These are phyloP conservation scores for Gaillardinia entomophila DNA, from an alignment of 805 yeast species.

Conservation along the genomic window DNA sequence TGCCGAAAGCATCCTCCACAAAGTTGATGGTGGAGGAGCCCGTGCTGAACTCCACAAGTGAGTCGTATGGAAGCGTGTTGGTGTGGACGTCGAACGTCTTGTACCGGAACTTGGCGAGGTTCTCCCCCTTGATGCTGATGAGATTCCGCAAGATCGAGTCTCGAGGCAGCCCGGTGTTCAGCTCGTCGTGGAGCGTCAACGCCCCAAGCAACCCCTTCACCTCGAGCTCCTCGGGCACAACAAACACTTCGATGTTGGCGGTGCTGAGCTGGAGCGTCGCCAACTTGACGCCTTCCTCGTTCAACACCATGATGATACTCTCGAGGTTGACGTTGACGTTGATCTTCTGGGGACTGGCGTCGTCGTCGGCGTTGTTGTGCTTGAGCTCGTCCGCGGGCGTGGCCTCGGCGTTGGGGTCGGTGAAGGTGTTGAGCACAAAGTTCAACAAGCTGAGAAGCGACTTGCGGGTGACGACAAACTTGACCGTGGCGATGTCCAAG, in stretches of 20 bases:
- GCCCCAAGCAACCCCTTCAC: constrained; percentile 73
- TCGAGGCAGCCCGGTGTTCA: constrained; percentile 54
- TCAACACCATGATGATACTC: constrained; percentile 67
- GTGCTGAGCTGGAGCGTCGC: constrained; percentile 74
- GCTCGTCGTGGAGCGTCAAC: constrained; percentile 69
- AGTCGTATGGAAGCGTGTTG: constrained; percentile 44
- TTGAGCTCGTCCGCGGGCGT: constrained; percentile 66
- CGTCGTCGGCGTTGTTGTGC: constrained; percentile 56
- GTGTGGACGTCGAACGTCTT: constrained; percentile 66
- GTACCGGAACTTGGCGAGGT: constrained; percentile 75
- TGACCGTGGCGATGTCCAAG: constrained; percentile 72
- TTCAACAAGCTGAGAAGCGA: constrained; percentile 75
- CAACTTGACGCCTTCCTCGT: constrained; percentile 76
- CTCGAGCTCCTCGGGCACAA: constrained; percentile 75
- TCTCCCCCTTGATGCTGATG: constrained; percentile 73
- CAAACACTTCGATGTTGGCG: constrained; percentile 59
- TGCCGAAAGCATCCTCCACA: constrained; percentile 72
- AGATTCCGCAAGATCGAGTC: constrained; percentile 59
- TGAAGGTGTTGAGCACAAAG: constrained; percentile 79
- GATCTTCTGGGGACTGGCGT: constrained; percentile 67
- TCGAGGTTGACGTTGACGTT: constrained; percentile 63
- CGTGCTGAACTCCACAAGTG: constrained; percentile 57
- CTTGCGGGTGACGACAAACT: constrained; percentile 68
- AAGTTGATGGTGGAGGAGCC: constrained; percentile 75
- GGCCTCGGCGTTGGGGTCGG: constrained; percentile 67